Evolutionary conservation across 2,329 filamentous ascomycete genomes (phyloP).

Genomic region (Aspergillus puulaauensis): DNA sequence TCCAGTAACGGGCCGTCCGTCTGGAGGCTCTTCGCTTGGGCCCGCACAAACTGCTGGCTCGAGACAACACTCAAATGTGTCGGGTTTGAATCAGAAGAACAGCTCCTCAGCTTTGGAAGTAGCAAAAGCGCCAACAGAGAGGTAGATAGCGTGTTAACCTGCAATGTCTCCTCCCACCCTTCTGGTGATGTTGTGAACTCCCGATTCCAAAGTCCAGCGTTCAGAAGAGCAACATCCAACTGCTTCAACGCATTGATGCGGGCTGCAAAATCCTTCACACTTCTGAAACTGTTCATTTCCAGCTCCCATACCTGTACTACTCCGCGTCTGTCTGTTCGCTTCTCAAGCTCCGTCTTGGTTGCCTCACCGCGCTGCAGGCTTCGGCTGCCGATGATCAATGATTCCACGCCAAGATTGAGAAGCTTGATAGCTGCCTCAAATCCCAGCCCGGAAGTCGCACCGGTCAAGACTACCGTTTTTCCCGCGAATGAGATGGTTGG

Average conservation of each 20-base stretch:
- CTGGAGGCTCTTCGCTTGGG: constrained; percentile 31
- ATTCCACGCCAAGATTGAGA: constrained; percentile 41
- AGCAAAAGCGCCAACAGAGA: constrained; percentile 55
- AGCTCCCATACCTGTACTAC: constrained; percentile 47
- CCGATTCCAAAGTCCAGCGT: constrained; percentile 45
- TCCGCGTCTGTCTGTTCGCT: constrained; percentile 27
- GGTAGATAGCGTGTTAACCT: constrained; percentile 60
- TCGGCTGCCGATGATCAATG: constrained; percentile 50
- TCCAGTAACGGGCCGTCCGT: constrained; percentile 32
- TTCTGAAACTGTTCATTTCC: constrained; percentile 48
- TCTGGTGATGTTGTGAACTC: constrained; percentile 38
- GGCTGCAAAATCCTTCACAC: constrained; percentile 44
- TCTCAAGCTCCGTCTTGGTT: constrained; percentile 41
- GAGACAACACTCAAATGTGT: constrained; percentile 48
- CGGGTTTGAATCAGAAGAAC: constrained; percentile 29
- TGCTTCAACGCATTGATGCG: constrained; percentile 38
- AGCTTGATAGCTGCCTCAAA: constrained; percentile 52
- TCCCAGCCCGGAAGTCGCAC: constrained; percentile 53
- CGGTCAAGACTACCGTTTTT: constrained; percentile 51
- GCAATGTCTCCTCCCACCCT: constrained; percentile 54
- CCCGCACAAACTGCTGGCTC: constrained; percentile 40
- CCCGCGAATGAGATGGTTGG: constrained; percentile 42
- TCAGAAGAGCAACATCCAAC: constrained; percentile 48
- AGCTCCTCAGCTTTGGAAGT: constrained; percentile 45
- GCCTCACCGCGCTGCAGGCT: constrained; percentile 42